phyloP scores from a whole-genome alignment of 352 stramenopile genomes.

The Globisporangium apiculatum region DNA sequence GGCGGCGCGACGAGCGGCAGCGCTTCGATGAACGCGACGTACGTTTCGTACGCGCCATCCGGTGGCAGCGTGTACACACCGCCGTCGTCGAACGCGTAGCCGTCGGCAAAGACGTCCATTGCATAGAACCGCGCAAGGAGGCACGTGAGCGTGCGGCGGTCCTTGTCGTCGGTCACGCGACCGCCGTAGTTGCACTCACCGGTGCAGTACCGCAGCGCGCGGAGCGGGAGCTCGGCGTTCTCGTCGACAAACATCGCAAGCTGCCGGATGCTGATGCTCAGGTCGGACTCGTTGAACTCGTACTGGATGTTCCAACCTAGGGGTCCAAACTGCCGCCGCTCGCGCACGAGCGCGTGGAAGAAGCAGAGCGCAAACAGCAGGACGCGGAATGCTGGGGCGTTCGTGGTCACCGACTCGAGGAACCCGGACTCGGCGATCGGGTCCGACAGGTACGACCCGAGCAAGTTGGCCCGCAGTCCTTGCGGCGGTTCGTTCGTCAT shows the following conservation, averaged over 20 bases:
- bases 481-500: conserved; percentile 94
- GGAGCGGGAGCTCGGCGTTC: conserved; percentile 80
- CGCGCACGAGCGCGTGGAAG: conserved; percentile 91
- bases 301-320: conserved; percentile 96
- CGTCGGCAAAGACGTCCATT: conserved; percentile 48
- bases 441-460: conserved; percentile 89
- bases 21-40: conserved; percentile 78
- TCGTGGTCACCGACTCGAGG: conserved; percentile 63
- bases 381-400: conserved; percentile 77
- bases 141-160: conserved; percentile 67
- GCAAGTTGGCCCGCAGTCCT: conserved; percentile 87
- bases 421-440: conserved; percentile 88
- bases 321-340: conserved; percentile 89
- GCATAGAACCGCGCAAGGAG: conserved; percentile 74
- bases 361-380: conserved; percentile 89
- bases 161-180: conserved; percentile 83
- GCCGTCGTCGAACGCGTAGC: conserved; percentile 63
- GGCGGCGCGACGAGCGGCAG: conserved; percentile 85
- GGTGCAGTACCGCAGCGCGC: conserved; percentile 75
- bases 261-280: conserved; percentile 90
- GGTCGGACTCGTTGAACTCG: conserved; percentile 93
- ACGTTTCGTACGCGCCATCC: conserved; percentile 69
- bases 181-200: conserved; percentile 84
- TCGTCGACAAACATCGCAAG: conserved; percentile 91
- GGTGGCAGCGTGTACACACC: conserved; percentile 66